phyloP scores from a whole-genome alignment of 1,284 basidiomycete species.

The Ustilago trichophora region DNA sequence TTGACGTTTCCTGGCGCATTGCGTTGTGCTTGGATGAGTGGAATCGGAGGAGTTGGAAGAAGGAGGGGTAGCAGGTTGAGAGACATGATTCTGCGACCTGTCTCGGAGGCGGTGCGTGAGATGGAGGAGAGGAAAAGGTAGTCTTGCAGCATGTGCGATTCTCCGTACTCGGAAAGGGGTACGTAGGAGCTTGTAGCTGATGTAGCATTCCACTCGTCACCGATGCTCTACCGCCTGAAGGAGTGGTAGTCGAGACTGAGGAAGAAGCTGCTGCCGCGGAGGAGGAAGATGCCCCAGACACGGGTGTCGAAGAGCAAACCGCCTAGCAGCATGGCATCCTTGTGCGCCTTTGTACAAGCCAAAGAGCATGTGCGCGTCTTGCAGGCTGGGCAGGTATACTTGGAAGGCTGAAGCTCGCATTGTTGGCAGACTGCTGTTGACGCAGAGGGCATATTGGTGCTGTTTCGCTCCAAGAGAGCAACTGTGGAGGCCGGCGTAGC shows the following conservation, averaged over 20 bases:
- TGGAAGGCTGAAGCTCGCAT: constrained; percentile 11
- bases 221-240: neutral
- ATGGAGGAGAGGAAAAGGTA: constrained; percentile 34
- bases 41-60: neutral
- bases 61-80: constrained; percentile 19
- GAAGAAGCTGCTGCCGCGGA: neutral
- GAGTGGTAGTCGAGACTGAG: neutral
- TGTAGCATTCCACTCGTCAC: no score
- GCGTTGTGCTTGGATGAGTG: no score
- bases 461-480: no score
- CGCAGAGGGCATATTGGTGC: constrained; percentile 22
- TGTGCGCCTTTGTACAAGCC: constrained; percentile 27
- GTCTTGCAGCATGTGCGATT: constrained; percentile 26
- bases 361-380: constrained; percentile 27
- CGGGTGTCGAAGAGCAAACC: neutral
- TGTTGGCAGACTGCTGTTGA: constrained; percentile 9
- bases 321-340: constrained; percentile 1
- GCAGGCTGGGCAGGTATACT: constrained; percentile 42
- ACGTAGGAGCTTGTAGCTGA: constrained; percentile 4
- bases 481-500: no score
- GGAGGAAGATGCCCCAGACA: neutral
- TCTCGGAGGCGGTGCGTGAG: constrained; percentile 12
- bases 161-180: constrained; percentile 18
- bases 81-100: constrained; percentile 14
- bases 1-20: no score